A percentile compares a stretch with the other conserved stretches of the same genome.
Conservation (phyloP, 2,329 filamentous ascomycete genomes). For the Penicillium paneum region DNA sequence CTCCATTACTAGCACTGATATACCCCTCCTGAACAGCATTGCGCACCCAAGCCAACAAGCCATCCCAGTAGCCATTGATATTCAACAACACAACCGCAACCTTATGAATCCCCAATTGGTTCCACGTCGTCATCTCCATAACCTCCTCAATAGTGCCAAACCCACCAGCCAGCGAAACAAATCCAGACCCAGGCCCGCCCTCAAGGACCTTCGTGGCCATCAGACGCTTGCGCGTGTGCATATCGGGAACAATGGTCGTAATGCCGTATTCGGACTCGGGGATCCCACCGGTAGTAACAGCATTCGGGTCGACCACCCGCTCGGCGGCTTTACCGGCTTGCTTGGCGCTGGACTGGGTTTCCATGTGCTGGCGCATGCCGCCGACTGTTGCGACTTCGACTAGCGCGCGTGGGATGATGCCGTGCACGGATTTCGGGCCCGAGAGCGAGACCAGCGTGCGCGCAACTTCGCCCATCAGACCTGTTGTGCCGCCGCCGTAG, state of each 20-base stretch:
- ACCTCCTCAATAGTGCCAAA: slow-evolving; percentile 96
- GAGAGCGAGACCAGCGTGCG: slow-evolving; percentile 78
- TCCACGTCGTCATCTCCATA: slow-evolving; percentile 92
- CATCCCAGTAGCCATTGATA: slow-evolving; percentile 88
- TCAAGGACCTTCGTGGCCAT: slow-evolving; percentile 87
- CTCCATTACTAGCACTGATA: slow-evolving; percentile 65
- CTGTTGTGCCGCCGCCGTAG: slow-evolving; percentile 91
- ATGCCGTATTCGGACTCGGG: slow-evolving; percentile 62
- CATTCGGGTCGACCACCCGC: slow-evolving; percentile 56
- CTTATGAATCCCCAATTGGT: slow-evolving; percentile 89
- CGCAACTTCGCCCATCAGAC: slow-evolving; percentile 92
- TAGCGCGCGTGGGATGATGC: slow-evolving; percentile 85
- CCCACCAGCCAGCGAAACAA: slow-evolving; percentile 82
- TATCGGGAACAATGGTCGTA: slow-evolving; percentile 87
- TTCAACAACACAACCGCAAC: slow-evolving; percentile 79
- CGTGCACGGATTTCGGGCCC: slow-evolving; percentile 79
- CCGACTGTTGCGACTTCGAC: slow-evolving; percentile 63
- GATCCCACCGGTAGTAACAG: slow-evolving; percentile 25
- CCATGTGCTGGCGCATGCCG: slow-evolving; percentile 28
- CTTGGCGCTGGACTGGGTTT: slow-evolving; percentile 39
- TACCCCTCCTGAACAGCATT: slow-evolving; percentile 75
- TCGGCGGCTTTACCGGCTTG: slow-evolving; percentile 51
- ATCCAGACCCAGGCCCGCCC: slow-evolving; percentile 78
- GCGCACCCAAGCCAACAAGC: slow-evolving; percentile 75
- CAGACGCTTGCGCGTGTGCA: slow-evolving; percentile 92